Conservation (phyloP, 495 filamentous ascomycete genomes). For the Sabuloglossum arenarium region DNA sequence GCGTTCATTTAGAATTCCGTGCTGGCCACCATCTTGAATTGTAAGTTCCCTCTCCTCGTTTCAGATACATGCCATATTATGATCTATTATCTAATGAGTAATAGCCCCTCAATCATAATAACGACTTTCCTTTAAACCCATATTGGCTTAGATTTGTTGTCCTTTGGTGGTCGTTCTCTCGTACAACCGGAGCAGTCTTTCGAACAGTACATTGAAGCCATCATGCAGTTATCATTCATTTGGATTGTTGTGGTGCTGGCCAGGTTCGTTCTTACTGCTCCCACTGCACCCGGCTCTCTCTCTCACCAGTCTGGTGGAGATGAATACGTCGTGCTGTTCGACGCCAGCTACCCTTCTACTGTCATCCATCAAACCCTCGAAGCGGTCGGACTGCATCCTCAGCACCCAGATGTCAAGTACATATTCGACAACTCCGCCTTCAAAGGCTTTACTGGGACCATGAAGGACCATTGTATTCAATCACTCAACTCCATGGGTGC, state of each 20-base stretch:
- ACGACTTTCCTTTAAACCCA: background rate
- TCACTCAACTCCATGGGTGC: slow-evolving; percentile 19
- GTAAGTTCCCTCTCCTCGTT: background rate
- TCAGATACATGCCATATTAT: background rate
- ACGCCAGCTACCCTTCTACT: slow-evolving; percentile 7
- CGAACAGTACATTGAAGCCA: background rate
- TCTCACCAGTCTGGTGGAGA: slow-evolving; percentile 9
- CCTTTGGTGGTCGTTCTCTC: no score
- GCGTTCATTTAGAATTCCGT: background rate
- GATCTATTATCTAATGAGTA: background rate
- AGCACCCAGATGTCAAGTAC: slow-evolving; percentile 13
- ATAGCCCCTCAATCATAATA: background rate
- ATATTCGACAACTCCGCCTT: slow-evolving; percentile 25
- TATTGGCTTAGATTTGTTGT: no score
- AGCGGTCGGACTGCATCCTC: background rate
- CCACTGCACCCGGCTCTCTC: background rate
- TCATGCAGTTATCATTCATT: background rate
- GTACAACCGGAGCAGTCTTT: background rate
- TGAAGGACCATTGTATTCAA: slow-evolving; percentile 18
- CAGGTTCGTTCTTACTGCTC: background rate
- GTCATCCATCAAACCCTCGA: slow-evolving; percentile 14
- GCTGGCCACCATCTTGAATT: background rate
- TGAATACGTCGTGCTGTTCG: slow-evolving; percentile 21
- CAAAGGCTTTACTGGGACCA: slow-evolving; percentile 21
- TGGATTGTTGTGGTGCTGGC: background rate